Base-by-base conservation (phyloP, 2,329 filamentous ascomycete genomes). In the Fusarium mexicanum region DNA sequence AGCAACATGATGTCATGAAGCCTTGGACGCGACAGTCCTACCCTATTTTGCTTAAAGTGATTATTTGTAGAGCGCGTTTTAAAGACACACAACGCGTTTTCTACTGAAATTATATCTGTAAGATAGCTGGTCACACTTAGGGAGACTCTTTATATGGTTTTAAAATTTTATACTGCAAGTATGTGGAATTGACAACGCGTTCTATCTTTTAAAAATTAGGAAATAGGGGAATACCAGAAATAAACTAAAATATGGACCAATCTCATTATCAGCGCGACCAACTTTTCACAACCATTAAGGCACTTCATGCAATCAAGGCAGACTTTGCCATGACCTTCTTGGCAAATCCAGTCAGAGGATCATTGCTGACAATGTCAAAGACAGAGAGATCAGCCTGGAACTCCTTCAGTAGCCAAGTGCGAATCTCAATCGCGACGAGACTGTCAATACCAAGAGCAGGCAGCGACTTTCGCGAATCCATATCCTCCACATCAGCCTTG, bases 221-320 rank as follows among this genome's bases (percentile, higher is more conserved):
- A 18, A 51, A 37, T 7, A 37, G 7, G 5, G 18, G 16, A 26
- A 37, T 8, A 13, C 5, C 3, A 8, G 1, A 14, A 16, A 4
- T 7, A 2, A 16, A 26, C 18, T 4, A 8, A 11, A 4, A 20
- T 0, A 16, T 10, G 1, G 0, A 26, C 0, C 3, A 6, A 13
- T 38, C 4, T 5, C 1, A 6, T 1, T 0, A 2, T 2, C 1
- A 4, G 14, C 2, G 18, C 5, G 1, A 5, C 2, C 5, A 38
- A 13, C 18, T 13, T 54, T 26, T 40, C 2, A 22, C 3, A 2
- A 0, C 12, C 3, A 0, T 26, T 2, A 8, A 8, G 2, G 1
- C 20, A 13, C 2, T 29, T 20, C 5, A 55, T 7, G 37, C 37
- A 14, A 20, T 31, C 8, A 43, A 20, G 1, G 26, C 26, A 10